Base-by-base conservation (phyloP, 1,139 yeast genomes). In the Yamadazyma aaseri region DNA sequence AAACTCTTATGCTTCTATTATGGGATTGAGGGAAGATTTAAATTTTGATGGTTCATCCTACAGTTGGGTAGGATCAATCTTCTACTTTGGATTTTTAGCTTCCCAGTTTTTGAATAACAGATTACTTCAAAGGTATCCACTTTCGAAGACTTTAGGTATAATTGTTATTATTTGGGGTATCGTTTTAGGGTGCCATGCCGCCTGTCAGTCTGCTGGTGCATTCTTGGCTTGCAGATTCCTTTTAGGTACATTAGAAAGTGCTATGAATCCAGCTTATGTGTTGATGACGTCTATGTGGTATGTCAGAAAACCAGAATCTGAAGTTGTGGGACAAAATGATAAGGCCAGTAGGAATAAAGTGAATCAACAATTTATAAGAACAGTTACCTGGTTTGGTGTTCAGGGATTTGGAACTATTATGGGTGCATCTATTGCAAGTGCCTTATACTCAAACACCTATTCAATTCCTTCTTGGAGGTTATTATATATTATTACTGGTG, bases 1-100 rank as follows among this genome's bases (percentile, higher is more conserved):
- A 11, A 73, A 65, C 26, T 62, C 79, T 11, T 72, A 70, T 36
- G 85, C 85, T 3, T 70, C 85, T 1, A 69, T 81, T 31, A 64
- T 78, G 63, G 84, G 84, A 2, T 59, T 79, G 25, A 53, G 66
- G 39, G 51, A 49, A 3, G 75, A 69, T 36, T 55, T 72, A 38
- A 41, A 64, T 5, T 72, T 76, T 79, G 48, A 44, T 12, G 76
- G 77, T 20, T 50, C 60, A 30, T 62, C 59, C 54, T 76, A 75
- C 47, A 60, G 76, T 3, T 76, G 80, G 79, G 63, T 64, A 10
- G 79, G 77, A 25, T 60, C 76, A 10, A 63, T 76, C 1, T 76
- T 75, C 41, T 76, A 76, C 47, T 49, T 75, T 23, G 80, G 79
- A 7, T 73, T 71, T 38, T 50, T 75, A 34, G 50, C 54, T 14